phyloP scores from a whole-genome alignment of 1,139 yeast genomes.

The Spathaspora sp. region DNA sequence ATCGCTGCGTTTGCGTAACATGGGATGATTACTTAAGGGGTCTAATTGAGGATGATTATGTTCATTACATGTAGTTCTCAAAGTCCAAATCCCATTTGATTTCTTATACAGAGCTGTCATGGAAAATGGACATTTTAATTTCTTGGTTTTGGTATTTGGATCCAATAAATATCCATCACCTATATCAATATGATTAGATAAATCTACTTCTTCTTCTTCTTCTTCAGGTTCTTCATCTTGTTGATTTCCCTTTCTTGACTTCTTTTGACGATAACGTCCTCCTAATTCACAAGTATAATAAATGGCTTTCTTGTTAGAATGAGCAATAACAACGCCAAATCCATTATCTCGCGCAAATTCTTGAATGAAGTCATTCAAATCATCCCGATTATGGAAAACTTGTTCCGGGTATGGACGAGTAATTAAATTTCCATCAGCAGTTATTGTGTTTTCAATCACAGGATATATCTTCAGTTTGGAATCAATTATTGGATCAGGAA shows the following conservation, averaged over 20 bases:
- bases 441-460: conserved; percentile 46
- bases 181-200: conserved; percentile 23
- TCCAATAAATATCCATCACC: conserved; percentile 42
- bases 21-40: conserved; percentile 56
- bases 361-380: conserved; percentile 53
- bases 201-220: conserved; percentile 16
- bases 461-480: conserved; percentile 48
- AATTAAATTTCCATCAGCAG: conserved; percentile 51
- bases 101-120: conserved; percentile 58
- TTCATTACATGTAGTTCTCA: conserved; percentile 54
- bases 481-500: conserved; percentile 49
- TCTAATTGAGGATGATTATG: conserved; percentile 62
- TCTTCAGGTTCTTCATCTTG: neutral
- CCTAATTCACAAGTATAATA: conserved; percentile 64
- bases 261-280: conserved; percentile 56
- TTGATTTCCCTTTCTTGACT: conserved; percentile 31
- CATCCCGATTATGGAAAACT: conserved; percentile 49
- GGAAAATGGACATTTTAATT: conserved; percentile 56
- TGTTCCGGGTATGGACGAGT: conserved; percentile 59
- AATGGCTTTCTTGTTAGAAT: conserved; percentile 57
- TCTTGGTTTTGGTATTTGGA: conserved; percentile 49
- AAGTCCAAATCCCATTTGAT: conserved; percentile 50
- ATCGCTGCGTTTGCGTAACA: conserved; percentile 55
- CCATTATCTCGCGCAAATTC: conserved; percentile 61
- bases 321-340: conserved; percentile 60